Base-by-base conservation (phyloP, 2,329 filamentous ascomycete genomes). In the Hyphodiscus sp. region DNA sequence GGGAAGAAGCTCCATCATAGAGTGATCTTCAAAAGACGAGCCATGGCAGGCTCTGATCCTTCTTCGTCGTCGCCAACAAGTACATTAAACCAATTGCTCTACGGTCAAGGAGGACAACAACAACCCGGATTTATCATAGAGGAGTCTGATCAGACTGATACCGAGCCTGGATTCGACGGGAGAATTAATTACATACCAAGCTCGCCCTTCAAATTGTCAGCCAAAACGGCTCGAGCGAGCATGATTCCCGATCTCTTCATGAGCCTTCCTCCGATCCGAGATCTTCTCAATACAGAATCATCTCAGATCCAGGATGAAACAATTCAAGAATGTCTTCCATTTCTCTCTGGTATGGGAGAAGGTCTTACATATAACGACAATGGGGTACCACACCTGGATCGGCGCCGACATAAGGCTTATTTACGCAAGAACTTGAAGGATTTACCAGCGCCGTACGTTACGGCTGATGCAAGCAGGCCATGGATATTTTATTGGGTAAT, bases 401-500 rank as follows among this genome's bases (percentile, higher is more conserved):
- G 86, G 43, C 73, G 73, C 56, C 74, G 74, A 43, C 83, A 86
- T 70, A 74, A 81, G 55, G 70, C 68, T 33, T 91, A 89, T 66
- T 71, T 91, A 48, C 76, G 78, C 59, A 76, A 75, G 60, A 75
- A 74, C 61, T 71, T 86, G 30, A 74, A 74, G 20, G 75, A 74
- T 47, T 82, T 95, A 56, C 89, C 92, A 0, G 73, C 79, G 8
- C 75, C 74, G 2, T 96, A 87, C 70, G 83, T 86, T 50, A 78
- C 78, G 47, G 81, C 91, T 61, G 94, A 99, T 74, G 86, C 94
- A 30, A 91, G 88, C 67, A 78, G 92, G 52, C 91, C 94, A 10
- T 99, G 94, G 94, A 81, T 96, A 65, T 78, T 96, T 59, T 97
- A 96, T 73, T 99, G 94, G 94, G 87, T 82, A 50, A 75, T 97